These are phyloP conservation scores for Backusella morwellensis DNA, from an alignment of 192 early-diverging fungal genomes.

Conservation along the genomic window DNA sequence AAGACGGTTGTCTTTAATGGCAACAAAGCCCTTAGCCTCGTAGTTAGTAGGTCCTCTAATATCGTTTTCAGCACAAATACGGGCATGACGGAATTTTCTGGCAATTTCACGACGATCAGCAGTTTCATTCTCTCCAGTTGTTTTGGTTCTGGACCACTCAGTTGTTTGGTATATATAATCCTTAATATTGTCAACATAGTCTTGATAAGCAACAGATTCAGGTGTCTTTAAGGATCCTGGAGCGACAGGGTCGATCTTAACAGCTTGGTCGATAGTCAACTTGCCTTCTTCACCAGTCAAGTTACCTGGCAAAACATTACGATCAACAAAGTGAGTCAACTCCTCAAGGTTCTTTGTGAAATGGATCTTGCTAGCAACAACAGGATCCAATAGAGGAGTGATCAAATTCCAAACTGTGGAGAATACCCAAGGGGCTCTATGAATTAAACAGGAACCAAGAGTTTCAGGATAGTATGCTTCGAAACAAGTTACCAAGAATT, in stretches of 20 bases:
- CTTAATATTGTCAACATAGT: slow-evolving; percentile 4
- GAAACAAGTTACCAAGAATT: slow-evolving; percentile 76
- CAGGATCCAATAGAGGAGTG: slow-evolving; percentile 82
- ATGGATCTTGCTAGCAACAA: slow-evolving; percentile 85
- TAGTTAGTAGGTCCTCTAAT: slow-evolving; percentile 20
- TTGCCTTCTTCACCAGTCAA: slow-evolving; percentile 51
- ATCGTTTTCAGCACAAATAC: slow-evolving; percentile 16
- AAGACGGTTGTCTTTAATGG: slow-evolving; percentile 1
- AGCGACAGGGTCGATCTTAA: background rate
- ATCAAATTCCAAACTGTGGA: slow-evolving; percentile 81
- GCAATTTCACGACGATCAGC: slow-evolving; percentile 8
- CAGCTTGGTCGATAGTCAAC: background rate
- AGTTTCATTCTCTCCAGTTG: background rate
- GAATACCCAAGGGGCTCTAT: slow-evolving; percentile 91
- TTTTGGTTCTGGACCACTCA: slow-evolving; percentile 8
- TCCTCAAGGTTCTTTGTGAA: slow-evolving; percentile 69
- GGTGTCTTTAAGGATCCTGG: background rate
- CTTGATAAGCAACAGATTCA: slow-evolving; percentile 3
- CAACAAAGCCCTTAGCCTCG: slow-evolving; percentile 9
- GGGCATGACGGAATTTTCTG: slow-evolving; percentile 19
- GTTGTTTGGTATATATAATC: slow-evolving; percentile 5
- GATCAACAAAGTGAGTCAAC: slow-evolving; percentile 59
- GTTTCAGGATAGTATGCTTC: slow-evolving; percentile 92
- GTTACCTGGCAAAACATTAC: slow-evolving; percentile 51
- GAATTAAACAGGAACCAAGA: slow-evolving; percentile 77